A percentile compares a stretch with the other conserved stretches of the same genome.
These are phyloP conservation scores for Gelatoporia subvermispora DNA, from an alignment of 768 basidiomycete genomes.

Conservation along the genomic window DNA sequence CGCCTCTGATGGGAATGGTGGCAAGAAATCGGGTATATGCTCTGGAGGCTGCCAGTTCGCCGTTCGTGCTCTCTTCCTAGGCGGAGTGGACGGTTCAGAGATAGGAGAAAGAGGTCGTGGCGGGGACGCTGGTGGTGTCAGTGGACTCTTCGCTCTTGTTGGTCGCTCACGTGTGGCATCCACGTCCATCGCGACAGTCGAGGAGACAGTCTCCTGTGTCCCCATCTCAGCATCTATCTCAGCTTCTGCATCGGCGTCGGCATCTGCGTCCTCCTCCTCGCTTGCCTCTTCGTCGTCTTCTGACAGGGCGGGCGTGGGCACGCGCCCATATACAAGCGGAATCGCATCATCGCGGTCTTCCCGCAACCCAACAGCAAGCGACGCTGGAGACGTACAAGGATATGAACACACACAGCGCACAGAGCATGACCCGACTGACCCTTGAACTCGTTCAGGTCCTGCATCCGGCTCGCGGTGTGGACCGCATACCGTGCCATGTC, in stretches of 20 bases:
- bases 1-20: conserved; percentile 53
- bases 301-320: conserved; percentile 25
- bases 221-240: conserved; percentile 3
- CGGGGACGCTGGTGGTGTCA: conserved; percentile 29
- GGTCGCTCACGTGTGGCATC: conserved; percentile 6
- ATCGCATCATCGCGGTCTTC: conserved; percentile 53
- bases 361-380: conserved; percentile 53
- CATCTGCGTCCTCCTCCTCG: conserved; percentile 20
- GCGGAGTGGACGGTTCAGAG: conserved; percentile 52
- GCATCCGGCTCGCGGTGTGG: conserved; percentile 57
- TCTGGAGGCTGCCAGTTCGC: conserved; percentile 56
- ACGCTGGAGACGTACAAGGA: conserved; percentile 38
- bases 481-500: conserved; percentile 67
- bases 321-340: conserved; percentile 38
- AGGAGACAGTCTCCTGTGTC: neutral
- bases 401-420: conserved; percentile 19
- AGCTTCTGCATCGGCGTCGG: conserved; percentile 3
- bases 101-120: conserved; percentile 50
- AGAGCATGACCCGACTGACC: conserved; percentile 40
- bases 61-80: conserved; percentile 53
- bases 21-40: conserved; percentile 62
- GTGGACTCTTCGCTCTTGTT: conserved; percentile 3
- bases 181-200: conserved; percentile 4
- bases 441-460: conserved; percentile 71
- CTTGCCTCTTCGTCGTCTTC: conserved; percentile 29